Conservation (phyloP, 768 basidiomycete species). For the Coprinopsis cinerea region DNA sequence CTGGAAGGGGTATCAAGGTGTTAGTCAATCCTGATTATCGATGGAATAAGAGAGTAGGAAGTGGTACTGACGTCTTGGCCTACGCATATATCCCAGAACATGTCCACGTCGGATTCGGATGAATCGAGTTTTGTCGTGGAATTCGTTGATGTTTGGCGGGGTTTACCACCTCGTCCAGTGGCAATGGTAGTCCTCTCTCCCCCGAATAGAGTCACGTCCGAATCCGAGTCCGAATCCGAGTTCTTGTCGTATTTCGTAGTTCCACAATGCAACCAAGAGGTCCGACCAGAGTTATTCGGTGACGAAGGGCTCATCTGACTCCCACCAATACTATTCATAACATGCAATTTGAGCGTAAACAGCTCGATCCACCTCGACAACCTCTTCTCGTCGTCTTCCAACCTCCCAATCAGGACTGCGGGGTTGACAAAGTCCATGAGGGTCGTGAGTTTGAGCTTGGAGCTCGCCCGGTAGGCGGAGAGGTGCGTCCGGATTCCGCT, state of each 20-base stretch:
- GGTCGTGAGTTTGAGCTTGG: conserved; percentile 4
- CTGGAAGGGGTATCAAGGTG: background rate
- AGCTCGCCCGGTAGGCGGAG: conserved; percentile 14
- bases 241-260: too few relatives aligned
- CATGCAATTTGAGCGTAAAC: conserved; percentile 6
- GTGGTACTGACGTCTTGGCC: conserved; percentile 17
- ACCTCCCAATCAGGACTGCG: conserved; percentile 12
- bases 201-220: too few relatives aligned
- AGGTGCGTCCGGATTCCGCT: conserved; percentile 18
- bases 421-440: conserved; percentile 18
- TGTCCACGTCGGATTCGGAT: conserved; percentile 4
- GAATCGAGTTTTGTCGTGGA: conserved; percentile 12
- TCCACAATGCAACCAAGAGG: too few relatives aligned
- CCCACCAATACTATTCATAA: background rate
- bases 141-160: conserved; percentile 12
- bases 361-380: conserved; percentile 20
- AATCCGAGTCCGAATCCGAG: background rate
- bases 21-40: background rate
- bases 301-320: too few relatives aligned
- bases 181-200: too few relatives aligned
- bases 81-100: conserved; percentile 21
- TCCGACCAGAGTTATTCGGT: too few relatives aligned
- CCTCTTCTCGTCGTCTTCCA: conserved; percentile 19
- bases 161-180: too few relatives aligned
- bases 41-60: too few relatives aligned